Conservation (phyloP, 148 eudicot genomes). For the Camellia granthamiana region DNA sequence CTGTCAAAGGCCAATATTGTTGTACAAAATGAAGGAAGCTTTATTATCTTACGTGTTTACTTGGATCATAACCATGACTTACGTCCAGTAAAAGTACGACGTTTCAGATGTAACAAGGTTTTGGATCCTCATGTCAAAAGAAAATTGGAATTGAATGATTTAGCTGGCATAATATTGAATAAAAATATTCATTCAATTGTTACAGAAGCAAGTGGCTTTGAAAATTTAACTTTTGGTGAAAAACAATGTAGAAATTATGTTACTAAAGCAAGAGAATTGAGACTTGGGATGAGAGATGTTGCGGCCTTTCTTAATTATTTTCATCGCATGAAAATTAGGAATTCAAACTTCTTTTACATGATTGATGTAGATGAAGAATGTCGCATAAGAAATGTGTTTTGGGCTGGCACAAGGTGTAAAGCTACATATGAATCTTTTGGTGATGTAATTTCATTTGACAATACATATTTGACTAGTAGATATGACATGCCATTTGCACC, state of each 20-base stretch:
- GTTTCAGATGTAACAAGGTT: too few relatives aligned
- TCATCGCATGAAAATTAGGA: not conserved
- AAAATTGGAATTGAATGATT: too few relatives aligned
- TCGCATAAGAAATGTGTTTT: slow-evolving; percentile 17
- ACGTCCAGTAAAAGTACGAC: too few relatives aligned
- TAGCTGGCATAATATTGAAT: too few relatives aligned
- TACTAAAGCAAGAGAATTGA: too few relatives aligned
- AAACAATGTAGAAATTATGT: slow-evolving; percentile 6
- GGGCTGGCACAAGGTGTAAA: slow-evolving; percentile 12
- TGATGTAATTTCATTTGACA: not conserved
- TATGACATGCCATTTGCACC: too few relatives aligned
- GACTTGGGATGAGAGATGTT: not conserved
- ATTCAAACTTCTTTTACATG: too few relatives aligned
- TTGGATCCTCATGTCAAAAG: too few relatives aligned
- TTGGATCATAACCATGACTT: too few relatives aligned
- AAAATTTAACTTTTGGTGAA: slow-evolving; percentile 10
- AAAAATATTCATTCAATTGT: not conserved
- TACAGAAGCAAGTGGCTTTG: slow-evolving; percentile 4
- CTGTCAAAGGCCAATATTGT: not conserved
- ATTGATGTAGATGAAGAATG: slow-evolving; percentile 7
- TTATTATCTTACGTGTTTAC: too few relatives aligned
- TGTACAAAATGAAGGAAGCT: too few relatives aligned
- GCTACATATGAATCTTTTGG: slow-evolving; percentile 15
- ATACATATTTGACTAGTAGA: too few relatives aligned
- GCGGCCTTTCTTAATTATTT: slow-evolving; percentile 12